A percentile compares a stretch with the other conserved stretches of the same genome.
These are phyloP conservation scores for Globisporangium middletonii DNA, from an alignment of 352 stramenopile genomes.

Conservation along the genomic window DNA sequence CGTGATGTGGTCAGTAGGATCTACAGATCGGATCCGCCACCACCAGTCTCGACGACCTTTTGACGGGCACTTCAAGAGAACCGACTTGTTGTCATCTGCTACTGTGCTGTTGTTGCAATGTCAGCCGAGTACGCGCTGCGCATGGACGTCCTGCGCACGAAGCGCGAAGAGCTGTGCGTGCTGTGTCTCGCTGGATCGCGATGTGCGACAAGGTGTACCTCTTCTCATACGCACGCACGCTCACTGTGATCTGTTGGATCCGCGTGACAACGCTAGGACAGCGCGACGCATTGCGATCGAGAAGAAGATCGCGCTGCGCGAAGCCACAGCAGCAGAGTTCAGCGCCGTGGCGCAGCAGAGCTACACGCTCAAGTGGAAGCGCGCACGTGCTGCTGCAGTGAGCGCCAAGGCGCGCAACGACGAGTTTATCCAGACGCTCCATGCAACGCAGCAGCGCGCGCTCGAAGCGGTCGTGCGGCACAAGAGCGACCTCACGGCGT, in stretches of 20 bases:
- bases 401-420: conserved; percentile 54
- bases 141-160: conserved; percentile 51
- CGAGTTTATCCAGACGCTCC: conserved; percentile 46
- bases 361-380: conserved; percentile 58
- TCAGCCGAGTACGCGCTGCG: conserved; percentile 49
- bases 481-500: conserved; percentile 36
- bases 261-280: conserved; percentile 23
- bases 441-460: conserved; percentile 43
- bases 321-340: conserved; percentile 75
- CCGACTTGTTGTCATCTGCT: no score
- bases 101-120: conserved; percentile 20
- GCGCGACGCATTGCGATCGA: conserved; percentile 52
- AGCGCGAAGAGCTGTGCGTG: conserved; percentile 53
- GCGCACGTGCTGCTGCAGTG: conserved; percentile 29
- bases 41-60: no score
- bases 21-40: no score
- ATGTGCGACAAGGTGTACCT: not conserved
- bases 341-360: conserved; percentile 62
- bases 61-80: no score
- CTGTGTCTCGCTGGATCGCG: not conserved
- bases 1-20: no score
- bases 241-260: conserved; percentile 1
- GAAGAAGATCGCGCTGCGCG: conserved; percentile 60
- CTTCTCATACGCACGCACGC: not conserved
- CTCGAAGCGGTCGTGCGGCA: conserved; percentile 35